phyloP scores from a whole-genome alignment of 2,329 filamentous ascomycete species.

The Chaetomium sp. region DNA sequence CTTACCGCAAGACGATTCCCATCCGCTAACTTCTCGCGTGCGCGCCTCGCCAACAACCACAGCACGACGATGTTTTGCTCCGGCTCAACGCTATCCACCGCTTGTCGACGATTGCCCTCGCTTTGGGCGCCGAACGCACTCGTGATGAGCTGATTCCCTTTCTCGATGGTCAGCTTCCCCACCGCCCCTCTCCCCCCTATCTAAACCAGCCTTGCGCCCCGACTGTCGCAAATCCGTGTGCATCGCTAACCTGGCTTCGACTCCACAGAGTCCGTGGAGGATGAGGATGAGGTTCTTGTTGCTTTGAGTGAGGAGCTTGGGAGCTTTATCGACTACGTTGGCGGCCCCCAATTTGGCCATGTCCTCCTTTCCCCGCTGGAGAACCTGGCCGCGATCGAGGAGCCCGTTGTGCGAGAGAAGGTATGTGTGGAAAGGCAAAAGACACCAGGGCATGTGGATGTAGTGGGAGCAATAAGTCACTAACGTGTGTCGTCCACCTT shows the following conservation, averaged over 20 bases:
- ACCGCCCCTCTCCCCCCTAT: conserved; percentile 13
- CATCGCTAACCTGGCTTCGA: conserved; percentile 27
- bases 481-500: neutral
- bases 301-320: conserved; percentile 95
- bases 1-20: neutral
- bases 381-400: conserved; percentile 97
- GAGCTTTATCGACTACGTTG: conserved; percentile 95
- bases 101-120: conserved; percentile 95
- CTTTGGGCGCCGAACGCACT: conserved; percentile 90
- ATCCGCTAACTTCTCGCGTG: no score
- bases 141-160: conserved; percentile 98
- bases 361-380: conserved; percentile 94
- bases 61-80: conserved; percentile 98
- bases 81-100: conserved; percentile 98
- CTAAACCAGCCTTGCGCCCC: no score
- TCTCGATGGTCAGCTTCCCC: conserved; percentile 74
- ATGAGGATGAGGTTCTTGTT: conserved; percentile 96
- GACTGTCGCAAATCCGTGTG: conserved; percentile 14
- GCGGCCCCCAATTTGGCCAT: conserved; percentile 87
- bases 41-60: conserved; percentile 1
- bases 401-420: conserved; percentile 96
- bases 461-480: no score
- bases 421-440: conserved; percentile 40
- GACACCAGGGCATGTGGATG: no score
- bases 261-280: conserved; percentile 84